Base-by-base conservation (phyloP, 768 basidiomycete species). In the Boletus pseudopeckii region DNA sequence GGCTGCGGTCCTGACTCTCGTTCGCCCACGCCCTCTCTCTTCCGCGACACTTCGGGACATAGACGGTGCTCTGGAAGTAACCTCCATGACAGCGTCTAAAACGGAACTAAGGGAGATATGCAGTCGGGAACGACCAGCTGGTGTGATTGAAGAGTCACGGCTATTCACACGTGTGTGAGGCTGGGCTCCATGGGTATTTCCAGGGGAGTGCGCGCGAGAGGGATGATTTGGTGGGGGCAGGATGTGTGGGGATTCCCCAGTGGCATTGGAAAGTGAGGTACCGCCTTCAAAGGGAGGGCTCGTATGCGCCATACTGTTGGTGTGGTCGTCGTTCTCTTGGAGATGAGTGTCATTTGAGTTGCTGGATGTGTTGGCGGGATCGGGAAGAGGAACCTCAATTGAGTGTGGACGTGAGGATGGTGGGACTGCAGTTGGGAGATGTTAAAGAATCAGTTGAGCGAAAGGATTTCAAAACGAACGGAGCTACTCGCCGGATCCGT, bases 41-140 rank as follows among this genome's bases (percentile, higher is more conserved):
- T 78, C 76, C 5, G 74, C 73, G 17, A 71, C 51, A 45, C 73
- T 74, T 14, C 56, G 42, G 2, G 63, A 44, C 32, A 18, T 52
- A 5, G 64, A 56, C 15, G 59, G 44, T 43, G 54, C 6, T 54
- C 56, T 54, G 7, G 63, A 57, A 0, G 66, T 18, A 10, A 57
- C 58, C 11, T 58, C 65, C 33, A 22, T 57, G n/a, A 68, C 59
- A 11, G 56, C 53, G 11, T 48, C 59, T 1, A 68, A 45, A 42
- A 67, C 55, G 11, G 53, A 51, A 18, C 44, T 17, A 8, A 68
- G 37, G 18, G 65, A 57, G 36, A 56, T 50, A 18, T 55, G 67
- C 1, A 60, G 54, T 48, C 55, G 65, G 17, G 63, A 54, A 42
- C 47, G 59, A 33, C 54, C 18, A 7, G 50, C 8, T 22, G 43